Base-by-base conservation (phyloP, 2,329 filamentous ascomycete species). In the Pseudohalonectria lignicola region DNA sequence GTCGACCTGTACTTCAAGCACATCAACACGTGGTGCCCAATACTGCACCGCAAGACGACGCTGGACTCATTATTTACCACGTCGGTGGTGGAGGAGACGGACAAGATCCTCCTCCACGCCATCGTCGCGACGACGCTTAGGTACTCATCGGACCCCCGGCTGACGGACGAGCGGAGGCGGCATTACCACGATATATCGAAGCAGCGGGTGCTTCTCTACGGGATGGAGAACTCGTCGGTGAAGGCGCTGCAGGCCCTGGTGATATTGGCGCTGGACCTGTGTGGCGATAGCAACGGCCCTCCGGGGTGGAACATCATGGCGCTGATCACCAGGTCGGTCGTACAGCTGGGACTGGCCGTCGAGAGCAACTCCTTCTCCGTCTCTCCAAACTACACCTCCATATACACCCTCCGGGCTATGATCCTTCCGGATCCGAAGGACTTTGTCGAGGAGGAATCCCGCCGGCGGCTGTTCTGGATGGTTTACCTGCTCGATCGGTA, bases 231-330 rank as follows among this genome's bases (percentile, higher is more conserved):
- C 49, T 88, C 86, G 11, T 92, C 86, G 0, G 86, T 94, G 41
- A 90, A 87, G 55, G 79, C 86, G 1, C 66, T 94, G 5, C 86
- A 94, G 53, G 87, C 88, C 5, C 65, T 94, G 6, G 85, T 94
- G 2, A 92, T 94, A 36, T 65, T 94, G 5, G 85, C 87, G 0
- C 62, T 94, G 10, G 87, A 94, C 52, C 70, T 94, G 18, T 81
- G 86, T 23, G 88, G 88, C 8, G 84, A 76, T 49, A 87, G 86
- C 28, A 94, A 94, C 53, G 88, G 88, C 0, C 87, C 87, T 2
- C 86, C 87, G 0, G 87, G 86, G 3, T 94, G 87, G 87, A 94
- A 94, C 52, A 71, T 94, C 41, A 76, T 94, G 57, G 87, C 88
- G 6, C 63, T 94, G 36, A 93, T 94, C 44, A 88, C 86, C 2